Conservation (phyloP, 441 rosid genomes). For the Mallotus repandus region DNA sequence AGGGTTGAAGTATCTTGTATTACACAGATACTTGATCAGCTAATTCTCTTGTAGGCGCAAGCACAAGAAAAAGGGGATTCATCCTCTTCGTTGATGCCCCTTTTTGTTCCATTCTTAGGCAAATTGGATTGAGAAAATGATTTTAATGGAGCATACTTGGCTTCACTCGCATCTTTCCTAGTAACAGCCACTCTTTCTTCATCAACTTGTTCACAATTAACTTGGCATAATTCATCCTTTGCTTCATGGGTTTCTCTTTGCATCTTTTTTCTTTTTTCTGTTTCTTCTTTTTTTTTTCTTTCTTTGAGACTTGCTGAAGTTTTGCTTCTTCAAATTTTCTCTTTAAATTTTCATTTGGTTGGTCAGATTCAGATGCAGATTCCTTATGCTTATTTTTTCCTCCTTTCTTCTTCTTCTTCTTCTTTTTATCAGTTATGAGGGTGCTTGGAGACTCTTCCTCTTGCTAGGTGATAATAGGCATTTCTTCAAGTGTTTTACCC, state of each 20-base stretch:
- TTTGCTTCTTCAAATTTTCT: constrained; percentile 29
- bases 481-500: constrained; percentile 44
- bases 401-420: constrained; percentile 41
- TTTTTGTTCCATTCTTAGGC: constrained; percentile 70
- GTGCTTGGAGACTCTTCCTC: constrained; percentile 25
- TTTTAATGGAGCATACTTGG: constrained; percentile 58
- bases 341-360: constrained; percentile 23
- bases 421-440: constrained; percentile 14
- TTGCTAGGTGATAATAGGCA: constrained; percentile 29
- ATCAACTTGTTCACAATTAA: constrained; percentile 23
- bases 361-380: constrained; percentile 15
- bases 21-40: constrained; percentile 54
- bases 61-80: constrained; percentile 79
- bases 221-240: neutral
- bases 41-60: constrained; percentile 90
- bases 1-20: neutral
- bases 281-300: constrained; percentile 27
- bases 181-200: constrained; percentile 52
- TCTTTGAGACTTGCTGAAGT: constrained; percentile 32
- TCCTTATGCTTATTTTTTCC: constrained; percentile 38
- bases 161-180: constrained; percentile 56
- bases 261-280: constrained; percentile 16
- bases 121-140: constrained; percentile 55
- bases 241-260: constrained; percentile 17
- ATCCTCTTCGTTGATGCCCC: constrained; percentile 45